A percentile compares a stretch with the other conserved stretches of the same genome.
phyloP scores from a whole-genome alignment of 441 rosid genomes.

The Eruca vesicaria region DNA sequence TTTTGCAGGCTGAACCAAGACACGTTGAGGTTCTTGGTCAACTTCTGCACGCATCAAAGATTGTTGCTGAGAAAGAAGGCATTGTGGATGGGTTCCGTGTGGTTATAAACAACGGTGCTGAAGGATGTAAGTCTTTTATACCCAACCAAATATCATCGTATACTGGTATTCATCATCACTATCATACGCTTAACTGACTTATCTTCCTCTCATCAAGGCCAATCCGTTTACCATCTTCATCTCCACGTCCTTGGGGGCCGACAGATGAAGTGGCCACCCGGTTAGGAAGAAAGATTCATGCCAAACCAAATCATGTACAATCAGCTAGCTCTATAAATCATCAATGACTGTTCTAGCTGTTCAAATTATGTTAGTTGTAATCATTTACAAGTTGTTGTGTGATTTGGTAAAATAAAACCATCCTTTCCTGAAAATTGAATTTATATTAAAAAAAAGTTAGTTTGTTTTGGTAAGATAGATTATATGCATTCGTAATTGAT shows the following conservation, averaged over 20 bases:
- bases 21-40: slow-evolving; percentile 70
- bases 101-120: slow-evolving; percentile 81
- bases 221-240: slow-evolving; percentile 93
- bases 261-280: slow-evolving; percentile 93
- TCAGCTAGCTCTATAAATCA: not conserved
- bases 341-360: not conserved
- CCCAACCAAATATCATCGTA: slow-evolving; percentile 1
- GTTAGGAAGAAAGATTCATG: slow-evolving; percentile 37
- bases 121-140: slow-evolving; percentile 63
- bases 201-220: slow-evolving; percentile 48
- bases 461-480: not conserved
- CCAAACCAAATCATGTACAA: not conserved
- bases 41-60: slow-evolving; percentile 73
- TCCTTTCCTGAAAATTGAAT: not conserved
- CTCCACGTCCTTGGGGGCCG: slow-evolving; percentile 87
- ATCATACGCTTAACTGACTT: not conserved
- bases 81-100: slow-evolving; percentile 79
- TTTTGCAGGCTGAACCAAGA: slow-evolving; percentile 62
- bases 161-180: not conserved
- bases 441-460: not conserved
- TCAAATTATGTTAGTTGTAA: not conserved
- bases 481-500: not conserved
- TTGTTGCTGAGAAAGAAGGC: slow-evolving; percentile 93
- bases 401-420: not conserved
- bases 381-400: not conserved